Evolutionary conservation across 176 grass and related monocot genomes (phyloP).

Genomic region (Triticum aestivum): IWGSC_CS_RefSeq_v2.1 NC_057798.1:790653963-790654462

Average conservation of each 20-base stretch:
- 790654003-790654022: neutral
- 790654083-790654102: neutral
- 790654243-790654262: too few species aligned
- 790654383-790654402: too few species aligned
- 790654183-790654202: neutral
- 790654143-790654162: too few species aligned
- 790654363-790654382: too few species aligned
- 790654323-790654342: neutral
- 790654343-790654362: too few species aligned
- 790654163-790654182: neutral
- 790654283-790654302: neutral
- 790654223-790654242: neutral
- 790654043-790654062: neutral
- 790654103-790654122: neutral
- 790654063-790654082: neutral
- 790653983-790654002: neutral
- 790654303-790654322: neutral
- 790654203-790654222: too few species aligned
- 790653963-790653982: slow-evolving; percentile 1
- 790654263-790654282: neutral
- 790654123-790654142: neutral
- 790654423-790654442: neutral
- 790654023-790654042: slow-evolving; percentile 35
- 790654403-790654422: neutral
- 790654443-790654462: neutral